These are phyloP conservation scores for Erigeron philadelphicus DNA, from an alignment of 140 eudicot species.

Conservation along the genomic window DNA sequence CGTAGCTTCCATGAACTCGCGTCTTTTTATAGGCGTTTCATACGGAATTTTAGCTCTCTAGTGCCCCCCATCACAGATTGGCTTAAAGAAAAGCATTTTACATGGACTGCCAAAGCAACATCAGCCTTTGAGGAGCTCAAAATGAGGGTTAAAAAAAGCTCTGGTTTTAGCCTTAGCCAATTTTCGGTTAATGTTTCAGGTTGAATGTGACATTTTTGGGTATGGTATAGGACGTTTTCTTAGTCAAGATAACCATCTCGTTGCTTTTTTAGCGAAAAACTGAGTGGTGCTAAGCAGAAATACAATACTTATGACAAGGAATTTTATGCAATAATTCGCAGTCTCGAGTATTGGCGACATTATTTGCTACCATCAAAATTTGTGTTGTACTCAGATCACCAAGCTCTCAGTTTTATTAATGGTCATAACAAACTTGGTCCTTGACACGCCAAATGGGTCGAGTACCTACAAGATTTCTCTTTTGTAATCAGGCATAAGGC, in stretches of 20 bases:
- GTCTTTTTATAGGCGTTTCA: not conserved
- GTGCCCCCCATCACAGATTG: not conserved
- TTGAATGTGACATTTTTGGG: not conserved
- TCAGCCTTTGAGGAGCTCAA: not conserved
- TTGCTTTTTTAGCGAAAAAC: too few species aligned
- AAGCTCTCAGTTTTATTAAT: not conserved
- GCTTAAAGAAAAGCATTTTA: not conserved
- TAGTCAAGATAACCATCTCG: not conserved
- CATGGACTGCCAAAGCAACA: not conserved
- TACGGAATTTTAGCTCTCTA: not conserved
- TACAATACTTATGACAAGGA: not conserved
- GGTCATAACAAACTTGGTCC: not conserved
- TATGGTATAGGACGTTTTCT: not conserved
- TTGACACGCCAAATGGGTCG: not conserved
- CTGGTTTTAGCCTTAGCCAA: not conserved
- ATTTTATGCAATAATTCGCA: not conserved
- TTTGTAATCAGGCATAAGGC: not conserved
- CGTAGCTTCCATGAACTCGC: not conserved
- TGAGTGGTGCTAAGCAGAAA: too few species aligned
- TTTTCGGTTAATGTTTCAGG: not conserved
- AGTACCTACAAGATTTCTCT: not conserved
- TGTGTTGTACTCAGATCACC: not conserved
- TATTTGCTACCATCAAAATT: not conserved
- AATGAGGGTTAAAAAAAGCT: not conserved
- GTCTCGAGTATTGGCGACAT: not conserved